Conservation (phyloP, 352 stramenopile genomes). For the Phytophthora vignae region DNA sequence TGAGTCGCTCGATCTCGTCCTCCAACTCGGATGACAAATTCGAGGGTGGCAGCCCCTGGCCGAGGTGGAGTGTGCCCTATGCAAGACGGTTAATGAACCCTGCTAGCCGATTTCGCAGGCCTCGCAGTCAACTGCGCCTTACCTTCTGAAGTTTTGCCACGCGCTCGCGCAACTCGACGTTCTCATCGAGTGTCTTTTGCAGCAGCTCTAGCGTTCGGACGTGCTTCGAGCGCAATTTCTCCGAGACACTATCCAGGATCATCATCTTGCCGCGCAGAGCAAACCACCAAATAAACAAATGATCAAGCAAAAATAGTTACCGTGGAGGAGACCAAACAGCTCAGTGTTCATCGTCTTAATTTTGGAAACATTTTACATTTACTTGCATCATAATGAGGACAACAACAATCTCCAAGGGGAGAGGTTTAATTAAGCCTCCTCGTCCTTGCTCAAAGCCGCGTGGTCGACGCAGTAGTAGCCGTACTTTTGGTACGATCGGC, state of each 20-base stretch:
- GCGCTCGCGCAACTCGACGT: slow-evolving; percentile 66
- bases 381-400: neutral
- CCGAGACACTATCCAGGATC: slow-evolving; percentile 67
- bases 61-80: slow-evolving; percentile 57
- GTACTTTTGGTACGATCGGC: slow-evolving; percentile 35
- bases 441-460: slow-evolving; percentile 16
- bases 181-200: slow-evolving; percentile 84
- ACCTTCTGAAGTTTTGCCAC: slow-evolving; percentile 53
- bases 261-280: slow-evolving; percentile 37
- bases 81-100: neutral
- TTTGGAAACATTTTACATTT: neutral
- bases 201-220: slow-evolving; percentile 81
- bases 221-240: slow-evolving; percentile 82
- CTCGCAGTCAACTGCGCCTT: too few species aligned
- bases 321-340: too few species aligned
- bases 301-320: slow-evolving; percentile 7
- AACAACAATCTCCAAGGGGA: neutral
- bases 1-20: slow-evolving; percentile 65
- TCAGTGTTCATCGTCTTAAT: neutral
- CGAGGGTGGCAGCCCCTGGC: slow-evolving; percentile 46
- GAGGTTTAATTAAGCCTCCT: neutral
- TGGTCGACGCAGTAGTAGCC: slow-evolving; percentile 52
- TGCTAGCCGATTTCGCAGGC: neutral
- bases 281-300: neutral
- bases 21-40: slow-evolving; percentile 62